phyloP scores from a whole-genome alignment of 352 stramenopile genomes.

The Globisporangium sylvaticum region DNA sequence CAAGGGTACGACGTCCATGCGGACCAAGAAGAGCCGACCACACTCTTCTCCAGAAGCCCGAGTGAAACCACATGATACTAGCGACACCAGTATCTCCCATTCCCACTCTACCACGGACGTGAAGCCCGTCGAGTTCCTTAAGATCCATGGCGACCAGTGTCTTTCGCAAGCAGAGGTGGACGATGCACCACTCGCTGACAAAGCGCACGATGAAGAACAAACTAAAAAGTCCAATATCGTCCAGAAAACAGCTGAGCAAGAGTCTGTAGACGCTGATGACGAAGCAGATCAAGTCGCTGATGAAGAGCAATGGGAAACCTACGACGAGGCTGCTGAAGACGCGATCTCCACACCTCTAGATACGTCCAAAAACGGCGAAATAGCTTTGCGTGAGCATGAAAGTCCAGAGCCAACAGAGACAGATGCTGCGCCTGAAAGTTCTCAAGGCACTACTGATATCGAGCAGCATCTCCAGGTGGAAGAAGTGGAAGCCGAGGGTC shows the following conservation, averaged over 20 bases:
- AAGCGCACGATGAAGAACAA: background rate
- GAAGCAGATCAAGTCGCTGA: background rate
- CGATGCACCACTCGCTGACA: background rate
- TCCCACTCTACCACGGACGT: background rate
- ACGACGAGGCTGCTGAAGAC: constrained; percentile 3
- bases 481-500: background rate
- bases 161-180: background rate
- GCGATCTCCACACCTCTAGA: background rate
- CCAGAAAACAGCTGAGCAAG: background rate
- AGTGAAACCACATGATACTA: background rate
- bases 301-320: constrained; percentile 7
- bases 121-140: background rate
- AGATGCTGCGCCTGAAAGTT: background rate
- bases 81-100: background rate
- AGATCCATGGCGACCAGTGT: background rate
- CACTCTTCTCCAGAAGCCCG: constrained; percentile 1
- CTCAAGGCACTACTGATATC: background rate
- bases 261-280: background rate
- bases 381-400: background rate
- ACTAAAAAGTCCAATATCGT: background rate
- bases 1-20: background rate
- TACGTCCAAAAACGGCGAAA: background rate
- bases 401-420: background rate
- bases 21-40: constrained; percentile 1
- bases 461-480: constrained; percentile 7